Conservation (phyloP, 495 filamentous ascomycete species). For the Podospora conica region DNA sequence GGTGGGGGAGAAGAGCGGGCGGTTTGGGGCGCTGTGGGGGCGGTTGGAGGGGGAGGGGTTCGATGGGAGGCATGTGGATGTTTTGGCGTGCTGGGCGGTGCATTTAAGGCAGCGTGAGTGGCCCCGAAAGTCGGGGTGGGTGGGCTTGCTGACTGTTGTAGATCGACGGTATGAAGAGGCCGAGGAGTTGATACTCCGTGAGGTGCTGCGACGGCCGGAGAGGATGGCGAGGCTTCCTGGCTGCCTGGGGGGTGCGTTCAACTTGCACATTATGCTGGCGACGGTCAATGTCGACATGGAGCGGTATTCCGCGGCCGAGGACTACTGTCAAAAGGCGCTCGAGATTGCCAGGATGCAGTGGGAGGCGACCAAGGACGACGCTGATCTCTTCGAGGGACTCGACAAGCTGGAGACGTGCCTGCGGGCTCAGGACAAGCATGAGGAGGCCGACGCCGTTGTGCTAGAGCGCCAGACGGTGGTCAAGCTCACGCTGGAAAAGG, state of each 20-base stretch:
- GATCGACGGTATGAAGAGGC: not conserved
- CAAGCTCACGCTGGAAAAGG: not conserved
- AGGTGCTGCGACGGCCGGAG: not conserved
- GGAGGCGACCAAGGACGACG: not conserved
- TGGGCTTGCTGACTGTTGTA: not conserved
- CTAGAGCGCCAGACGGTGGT: not conserved
- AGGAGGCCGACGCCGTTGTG: not conserved
- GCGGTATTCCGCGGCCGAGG: not conserved
- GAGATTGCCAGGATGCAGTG: not conserved
- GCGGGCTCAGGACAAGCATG: not conserved
- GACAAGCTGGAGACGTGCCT: not conserved
- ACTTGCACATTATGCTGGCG: not conserved
- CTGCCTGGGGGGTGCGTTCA: not conserved
- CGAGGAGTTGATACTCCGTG: not conserved
- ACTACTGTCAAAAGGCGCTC: not conserved
- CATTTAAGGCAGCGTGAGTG: not conserved
- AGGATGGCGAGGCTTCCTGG: not conserved
- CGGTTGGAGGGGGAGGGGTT: not conserved
- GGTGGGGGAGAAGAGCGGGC: not conserved
- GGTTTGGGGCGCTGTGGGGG: not conserved
- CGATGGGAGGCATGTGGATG: constrained; percentile 1
- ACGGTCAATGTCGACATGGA: not conserved
- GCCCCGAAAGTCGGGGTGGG: not conserved
- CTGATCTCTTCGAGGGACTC: not conserved
- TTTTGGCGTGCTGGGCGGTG: not conserved